Evolutionary conservation across 441 rosid genomes (phyloP), one percentile per base, ranked within the genome.

Genomic region (Corymbia calophylla): DNA sequence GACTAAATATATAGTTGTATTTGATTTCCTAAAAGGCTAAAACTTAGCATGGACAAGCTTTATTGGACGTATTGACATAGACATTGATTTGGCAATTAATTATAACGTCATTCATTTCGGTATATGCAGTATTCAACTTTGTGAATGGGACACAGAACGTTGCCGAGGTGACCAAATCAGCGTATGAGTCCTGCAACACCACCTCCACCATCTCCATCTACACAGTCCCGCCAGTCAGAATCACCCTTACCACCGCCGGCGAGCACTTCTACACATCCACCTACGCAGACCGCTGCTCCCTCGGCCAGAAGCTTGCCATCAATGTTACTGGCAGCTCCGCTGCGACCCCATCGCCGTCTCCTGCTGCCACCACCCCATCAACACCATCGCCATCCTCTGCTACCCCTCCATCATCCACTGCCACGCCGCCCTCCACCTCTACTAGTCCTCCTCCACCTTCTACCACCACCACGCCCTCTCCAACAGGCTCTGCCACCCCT

Each of bases 81-180:
- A 15, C 32, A n/a, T 31, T 66, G 39, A 32, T 66, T 66, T 66
- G 39, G 39, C 5, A 31, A 66, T 15, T 66, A 8, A 60, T 10
- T 8, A 21, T 54, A 56, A 53, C 29, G 29, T 48, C 27, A 18
- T 54, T 60, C 88, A 55, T 21, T 85, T 25, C 51, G 14, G 47
- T 73, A 13, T 49, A n/a, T 49, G 80, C 92, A 95, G 96, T 88
- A 16, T 95, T 95, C 88, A 91, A 91, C 53, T 95, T 95, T 73
- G 27, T 29, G 3, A 91, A 94, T 1, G 93, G 92, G 77, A 68
- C 56, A 53, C 97, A 95, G 53, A 88, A 92, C 62, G 95, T 94
- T 68, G 94, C 93, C 7, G 60, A 19, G 16, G 94, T 94, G 6
- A 90, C 91, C 4, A 51, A 54, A 88, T 88, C 82, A 39, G 91